Evolutionary conservation across 768 basidiomycete species (phyloP), one percentile per base, ranked within the genome.

Genomic region (Dioszegia crocea): DNA sequence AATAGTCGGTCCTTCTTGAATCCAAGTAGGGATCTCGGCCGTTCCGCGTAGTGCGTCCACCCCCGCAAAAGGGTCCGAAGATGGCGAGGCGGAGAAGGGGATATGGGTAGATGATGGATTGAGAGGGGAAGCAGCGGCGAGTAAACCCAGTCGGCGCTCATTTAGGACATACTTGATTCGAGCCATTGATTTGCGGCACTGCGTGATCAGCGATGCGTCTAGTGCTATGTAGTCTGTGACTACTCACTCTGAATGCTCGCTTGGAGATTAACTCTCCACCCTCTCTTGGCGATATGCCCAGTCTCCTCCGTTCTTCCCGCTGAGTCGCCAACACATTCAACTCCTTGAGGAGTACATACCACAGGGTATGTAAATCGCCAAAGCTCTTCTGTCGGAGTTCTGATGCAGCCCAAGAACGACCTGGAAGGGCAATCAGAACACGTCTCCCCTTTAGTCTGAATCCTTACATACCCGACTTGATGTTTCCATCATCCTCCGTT

Each of bases 121-220:
- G 49, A 63, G 31, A 36, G 71, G 69, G 57, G 56, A 60, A 29
- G 72, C 69, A 9, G 89, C 89, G 11, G 86, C 84, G 61, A 88
- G 84, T 61, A 91, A 88, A 9, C 89, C 90, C 23, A 90, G 75
- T 44, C 92, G 83, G 33, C 96, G 86, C 73, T 98, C 93, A 71
- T 91, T 91, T 48, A 97, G 80, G 21, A 97, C 85, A 59, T 83
- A 85, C 76, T 98, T 98, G 76, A 98, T 91, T 19, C 90, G 85
- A n/a, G 89, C 91, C 91, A 96, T 94, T 19, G 89, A 87, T 80
- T 92, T 94, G 21, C 88, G 87, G 77, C 86, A 87, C 91, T 96
- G 63, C 10, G 4, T 21, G 39, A 49, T 29, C 27, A 56, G 54
- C n/a, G n/a, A n/a, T n/a, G n/a, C n/a, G n/a, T n/a, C n/a, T n/a